Evolutionary conservation across 768 basidiomycete genomes (phyloP), one percentile per base, ranked within the genome.

Genomic region (Suillus subalutaceus): DNA sequence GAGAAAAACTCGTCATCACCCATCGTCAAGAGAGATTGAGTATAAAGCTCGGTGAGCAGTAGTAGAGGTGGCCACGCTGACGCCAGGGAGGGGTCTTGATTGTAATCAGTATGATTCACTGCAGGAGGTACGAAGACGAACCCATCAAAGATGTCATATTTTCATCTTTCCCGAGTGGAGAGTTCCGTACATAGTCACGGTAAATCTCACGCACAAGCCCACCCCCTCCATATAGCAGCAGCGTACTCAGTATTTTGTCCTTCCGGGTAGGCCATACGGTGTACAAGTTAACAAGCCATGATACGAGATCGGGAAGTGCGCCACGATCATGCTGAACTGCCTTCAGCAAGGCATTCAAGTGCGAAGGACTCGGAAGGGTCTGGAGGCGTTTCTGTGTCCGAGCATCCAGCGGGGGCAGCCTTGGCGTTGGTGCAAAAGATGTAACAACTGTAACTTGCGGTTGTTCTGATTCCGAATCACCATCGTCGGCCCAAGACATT

Each of bases 1-100:
- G 88, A 86, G 74, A 97, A 97, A 80, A 99, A 99, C 75, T 99
- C 97, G 77, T 98, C 97, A 71, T 99, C 97, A 1, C 93, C 93
- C 85, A 99, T 93, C 0, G 95, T 95, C 40, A 94, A 82, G 40
- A 99, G 84, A 1, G 89, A 86, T 66, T 96, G 92, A 2, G 88
- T 84, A 76, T 97, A 97, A 13, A 97, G 76, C 61, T 96, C 90
- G 1, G 87, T 84, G 9, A 96, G 85, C 64, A 97, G 84, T 9
- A 98, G 79, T 1, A 99, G 77, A 3, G 91, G 82, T 0, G 89
- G 84, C 88, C 92, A 95, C 12, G 80, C 75, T 0, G 75, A 32
- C 0, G 78, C 79, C 63, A 85, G 78, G 2, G 79, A 73, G 0
- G 83, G 75, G 66, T 89, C 89, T 84, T 64, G 18, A 63, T 16